Conservation (phyloP, 208 protist species). For the Crithidia brevicula region DNA sequence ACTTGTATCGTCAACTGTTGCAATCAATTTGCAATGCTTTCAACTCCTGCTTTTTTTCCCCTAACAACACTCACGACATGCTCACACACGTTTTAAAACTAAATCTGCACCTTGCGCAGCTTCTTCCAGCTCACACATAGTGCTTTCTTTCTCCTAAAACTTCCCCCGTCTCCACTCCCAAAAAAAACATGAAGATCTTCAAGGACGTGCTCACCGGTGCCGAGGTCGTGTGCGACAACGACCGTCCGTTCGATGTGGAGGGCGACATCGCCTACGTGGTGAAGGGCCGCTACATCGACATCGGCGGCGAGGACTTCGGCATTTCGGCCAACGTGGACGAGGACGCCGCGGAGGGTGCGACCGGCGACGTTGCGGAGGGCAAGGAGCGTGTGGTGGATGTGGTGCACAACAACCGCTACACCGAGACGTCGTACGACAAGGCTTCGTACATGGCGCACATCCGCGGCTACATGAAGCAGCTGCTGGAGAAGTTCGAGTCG, state of each 20-base stretch:
- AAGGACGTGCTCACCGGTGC: conserved; percentile 86
- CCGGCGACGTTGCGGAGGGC: conserved; percentile 78
- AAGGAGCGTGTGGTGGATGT: conserved; percentile 88
- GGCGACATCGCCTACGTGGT: conserved; percentile 87
- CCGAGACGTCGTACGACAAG: conserved; percentile 94
- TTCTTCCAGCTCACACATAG: conserved; percentile 3
- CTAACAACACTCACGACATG: not conserved
- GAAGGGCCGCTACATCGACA: conserved; percentile 84
- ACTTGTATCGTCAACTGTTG: no score
- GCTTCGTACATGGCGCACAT: conserved; percentile 93
- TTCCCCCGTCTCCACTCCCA: not conserved
- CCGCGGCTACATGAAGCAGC: conserved; percentile 91
- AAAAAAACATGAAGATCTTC: conserved; percentile 86
- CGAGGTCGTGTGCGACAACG: conserved; percentile 93
- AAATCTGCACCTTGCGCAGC: no score
- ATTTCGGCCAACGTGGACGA: conserved; percentile 93
- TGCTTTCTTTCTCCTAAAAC: not conserved
- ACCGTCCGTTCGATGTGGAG: conserved; percentile 76
- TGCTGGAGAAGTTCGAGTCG: conserved; percentile 85
- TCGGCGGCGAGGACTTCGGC: conserved; percentile 91
- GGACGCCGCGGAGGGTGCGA: conserved; percentile 85
- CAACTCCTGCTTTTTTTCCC: not conserved
- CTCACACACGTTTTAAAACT: no score
- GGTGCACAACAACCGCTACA: conserved; percentile 92
- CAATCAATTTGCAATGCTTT: no score